Base-by-base conservation (phyloP, 2,329 filamentous ascomycete species). In the Trichophyton simii region DNA sequence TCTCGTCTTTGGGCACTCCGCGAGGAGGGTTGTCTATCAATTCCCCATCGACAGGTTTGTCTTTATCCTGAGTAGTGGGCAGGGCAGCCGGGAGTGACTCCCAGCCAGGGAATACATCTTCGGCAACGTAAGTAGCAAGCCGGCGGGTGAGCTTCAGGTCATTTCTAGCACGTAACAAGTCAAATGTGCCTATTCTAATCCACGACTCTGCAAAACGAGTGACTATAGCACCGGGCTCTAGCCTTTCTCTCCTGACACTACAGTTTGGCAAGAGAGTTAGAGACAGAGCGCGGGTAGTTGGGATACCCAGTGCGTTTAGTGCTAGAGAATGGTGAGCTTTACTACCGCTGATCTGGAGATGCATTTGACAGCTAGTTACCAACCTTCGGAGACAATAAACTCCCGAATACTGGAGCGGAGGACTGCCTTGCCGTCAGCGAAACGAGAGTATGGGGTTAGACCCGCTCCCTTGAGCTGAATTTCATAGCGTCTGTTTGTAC, bases 391-490 rank as follows among this genome's bases (percentile, higher is more conserved):
- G 20, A 95, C 91, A 50, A 99, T 79, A 67, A 94, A 99, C 76
- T 99, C 94, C 63, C 94, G 83, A 67, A 99, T 95, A 70, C 90
- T 95, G 31, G 89, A 95, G 63, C 94, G 80, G 59, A 99, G 78
- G 2, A 99, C 94, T 0, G 94, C 94, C 72, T 94, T 92, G 34
- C 94, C 94, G 72, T 99, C 94, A 25, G 94, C 94, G 67, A 99
- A 99, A 2, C 94, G 87, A 44, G 89, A 95, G 76, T 99, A 99
- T 0, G 94, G 94, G 3, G 94, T 99, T 69, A 87, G 78, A 3
- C 94, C 94, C 15, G 94, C 94, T 25, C 94, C 94, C 73, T 99
- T 99, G 63, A 99, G 80, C 74, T 97, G 94, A 50, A 97, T 72
- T 74, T 99, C 94, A 71, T 95, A 96, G 28, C 89, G 83, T 41